Conservation (phyloP, 805 yeast genomes). For the Hemisphaericaspora nanyangensis region DNA sequence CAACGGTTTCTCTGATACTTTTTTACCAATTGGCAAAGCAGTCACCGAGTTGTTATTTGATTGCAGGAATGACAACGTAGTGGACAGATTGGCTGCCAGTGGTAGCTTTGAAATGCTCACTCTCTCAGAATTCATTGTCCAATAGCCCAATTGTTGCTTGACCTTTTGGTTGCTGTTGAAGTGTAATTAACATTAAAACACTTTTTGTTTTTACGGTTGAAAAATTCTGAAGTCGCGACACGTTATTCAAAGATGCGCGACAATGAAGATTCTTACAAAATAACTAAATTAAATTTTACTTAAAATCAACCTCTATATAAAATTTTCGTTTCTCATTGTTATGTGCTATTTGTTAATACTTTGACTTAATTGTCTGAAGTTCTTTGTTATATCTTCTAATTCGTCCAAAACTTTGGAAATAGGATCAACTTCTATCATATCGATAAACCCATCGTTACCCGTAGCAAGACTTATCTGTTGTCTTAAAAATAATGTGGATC, state of each 20-base stretch:
- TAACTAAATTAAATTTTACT: too few species aligned
- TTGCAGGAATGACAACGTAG: background rate
- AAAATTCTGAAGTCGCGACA: too few species aligned
- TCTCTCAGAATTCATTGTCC: background rate
- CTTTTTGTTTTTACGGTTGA: too few species aligned
- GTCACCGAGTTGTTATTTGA: background rate
- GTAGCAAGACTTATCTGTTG: conserved; percentile 23
- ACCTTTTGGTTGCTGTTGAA: too few species aligned
- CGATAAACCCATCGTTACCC: conserved; percentile 22
- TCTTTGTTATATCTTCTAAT: conserved; percentile 10
- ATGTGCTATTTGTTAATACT: background rate
- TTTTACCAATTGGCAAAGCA: background rate
- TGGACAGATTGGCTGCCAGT: background rate
- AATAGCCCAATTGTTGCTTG: too few species aligned
- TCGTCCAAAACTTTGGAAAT: conserved; percentile 24
- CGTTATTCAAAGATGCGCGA: too few species aligned
- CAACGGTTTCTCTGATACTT: background rate
- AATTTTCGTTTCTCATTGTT: too few species aligned
- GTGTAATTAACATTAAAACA: too few species aligned
- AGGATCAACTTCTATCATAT: conserved; percentile 15
- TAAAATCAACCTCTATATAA: too few species aligned
- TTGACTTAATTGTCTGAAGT: background rate
- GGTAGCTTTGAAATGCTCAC: background rate
- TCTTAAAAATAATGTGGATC: conserved; percentile 31
- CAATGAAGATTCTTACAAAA: too few species aligned